Evolutionary conservation across 1,284 basidiomycete species (phyloP), one percentile per base, ranked within the genome.

Genomic region (Naganishia albida): DNA sequence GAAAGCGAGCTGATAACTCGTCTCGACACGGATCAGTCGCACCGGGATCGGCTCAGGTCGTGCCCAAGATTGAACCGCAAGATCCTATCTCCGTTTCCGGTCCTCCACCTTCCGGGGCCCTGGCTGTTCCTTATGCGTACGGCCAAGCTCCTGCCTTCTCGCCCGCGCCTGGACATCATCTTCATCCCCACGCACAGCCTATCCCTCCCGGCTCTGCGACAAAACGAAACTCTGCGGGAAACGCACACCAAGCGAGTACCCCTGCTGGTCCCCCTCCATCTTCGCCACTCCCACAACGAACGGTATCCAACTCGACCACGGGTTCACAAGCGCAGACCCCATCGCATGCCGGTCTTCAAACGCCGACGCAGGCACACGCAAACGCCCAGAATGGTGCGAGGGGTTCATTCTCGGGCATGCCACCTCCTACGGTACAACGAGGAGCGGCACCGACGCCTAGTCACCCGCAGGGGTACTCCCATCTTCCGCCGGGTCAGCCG

Each of bases 321-420:
- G 38, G 23, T 7, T 60, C 57, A 26, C 57, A 60, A 26, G 57
- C 57, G 46, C 23, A 38, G 13, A 60, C 57, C 16, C 57, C 57
- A 7, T 28, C 30, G n/a, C 25, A 49, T 39, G 15, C n/a, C n/a
- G 57, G 38, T 39, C 16, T 60, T 13, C 57, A 60, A 13, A 60
- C 57, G 3, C 57, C 57, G 3, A 60, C 57, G n/a, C 57, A 49
- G 8, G 48, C 46, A 2, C 46, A 60, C 10, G 38, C 46, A 20
- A 49, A 50, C 1, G 25, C 48, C 12, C 34, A n/a, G 18, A 50
- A 50, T 26, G 26, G 44, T 12, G 20, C 34, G 3, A 34, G 57
- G 3, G 57, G 46, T 40, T 49, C 46, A 2, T 26, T 60, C n/a
- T 50, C 57, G 8, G 48, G 48, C 28, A 50, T 49, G 57, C 57